A percentile compares a stretch with the other conserved stretches of the same genome.
These are phyloP conservation scores for Ambrosia artemisiifolia DNA, from an alignment of 129 eudicot genomes.

Conservation along the genomic window DNA sequence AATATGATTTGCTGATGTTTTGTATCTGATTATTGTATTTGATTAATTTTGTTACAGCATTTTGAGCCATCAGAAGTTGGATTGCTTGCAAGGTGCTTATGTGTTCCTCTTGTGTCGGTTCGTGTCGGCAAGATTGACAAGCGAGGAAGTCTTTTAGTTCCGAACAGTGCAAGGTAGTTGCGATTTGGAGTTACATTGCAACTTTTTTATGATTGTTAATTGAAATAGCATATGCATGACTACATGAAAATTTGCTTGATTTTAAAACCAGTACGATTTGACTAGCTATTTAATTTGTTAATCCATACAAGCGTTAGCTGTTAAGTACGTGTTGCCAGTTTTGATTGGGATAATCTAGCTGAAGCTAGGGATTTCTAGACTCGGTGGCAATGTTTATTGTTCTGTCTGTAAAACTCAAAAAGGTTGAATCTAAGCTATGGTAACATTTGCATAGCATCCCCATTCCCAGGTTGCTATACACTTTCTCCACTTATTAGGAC, in stretches of 20 bases:
- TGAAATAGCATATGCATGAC: background rate
- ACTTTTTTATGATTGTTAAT: background rate
- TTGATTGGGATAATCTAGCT: background rate
- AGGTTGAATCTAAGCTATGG: too few species aligned
- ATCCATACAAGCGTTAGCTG: background rate
- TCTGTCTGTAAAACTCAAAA: too few species aligned
- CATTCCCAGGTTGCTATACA: too few species aligned
- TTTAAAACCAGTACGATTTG: background rate
- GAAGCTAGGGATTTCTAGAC: too few species aligned
- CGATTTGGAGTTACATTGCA: background rate
- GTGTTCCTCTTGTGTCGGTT: constrained; percentile 79
- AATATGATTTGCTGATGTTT: background rate
- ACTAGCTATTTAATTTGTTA: background rate
- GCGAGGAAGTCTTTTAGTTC: constrained; percentile 68
- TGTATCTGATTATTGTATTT: background rate
- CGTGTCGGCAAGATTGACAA: constrained; percentile 87
- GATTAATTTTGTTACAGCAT: constrained; percentile 42
- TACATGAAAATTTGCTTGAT: background rate
- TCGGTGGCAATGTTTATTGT: too few species aligned
- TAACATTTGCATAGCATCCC: too few species aligned
- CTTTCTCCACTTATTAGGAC: too few species aligned
- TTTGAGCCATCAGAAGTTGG: constrained; percentile 93
- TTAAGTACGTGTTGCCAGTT: background rate
- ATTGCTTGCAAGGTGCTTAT: constrained; percentile 81
- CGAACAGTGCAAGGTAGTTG: constrained; percentile 70